Conservation (phyloP, 306 rosid species). For the Macrotyloma uniflorum region DNA sequence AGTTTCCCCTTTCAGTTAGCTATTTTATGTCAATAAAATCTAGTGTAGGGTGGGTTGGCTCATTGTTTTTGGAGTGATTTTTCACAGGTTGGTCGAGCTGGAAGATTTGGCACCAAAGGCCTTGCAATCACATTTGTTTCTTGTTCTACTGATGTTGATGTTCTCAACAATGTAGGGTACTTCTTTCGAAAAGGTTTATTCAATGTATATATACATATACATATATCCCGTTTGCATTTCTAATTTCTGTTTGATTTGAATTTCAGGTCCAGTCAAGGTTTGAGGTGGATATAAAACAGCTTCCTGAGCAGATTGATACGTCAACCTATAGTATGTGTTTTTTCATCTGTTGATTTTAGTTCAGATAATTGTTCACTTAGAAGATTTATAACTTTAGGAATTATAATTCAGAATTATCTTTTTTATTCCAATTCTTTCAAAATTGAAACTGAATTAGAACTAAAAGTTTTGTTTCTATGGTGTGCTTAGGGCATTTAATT, state of each 20-base stretch:
- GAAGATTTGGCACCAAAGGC: slow-evolving; percentile 98
- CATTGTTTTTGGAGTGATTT: not conserved
- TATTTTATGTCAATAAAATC: not conserved
- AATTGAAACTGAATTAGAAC: not conserved
- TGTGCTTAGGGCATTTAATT: not conserved
- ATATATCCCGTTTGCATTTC: not conserved
- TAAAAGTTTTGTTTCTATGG: not conserved
- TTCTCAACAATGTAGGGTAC: slow-evolving; percentile 82
- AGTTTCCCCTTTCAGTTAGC: not conserved
- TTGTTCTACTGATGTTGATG: slow-evolving; percentile 84
- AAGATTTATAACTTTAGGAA: not conserved
- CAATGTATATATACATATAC: not conserved
- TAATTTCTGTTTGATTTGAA: slow-evolving; percentile 18
- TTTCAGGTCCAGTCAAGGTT: slow-evolving; percentile 96
- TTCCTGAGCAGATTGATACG: slow-evolving; percentile 98
- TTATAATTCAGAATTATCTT: not conserved
- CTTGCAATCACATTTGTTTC: slow-evolving; percentile 98
- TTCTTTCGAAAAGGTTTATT: not conserved
- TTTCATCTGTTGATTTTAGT: not conserved
- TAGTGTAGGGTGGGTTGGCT: not conserved
- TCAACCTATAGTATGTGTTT: slow-evolving; percentile 83
- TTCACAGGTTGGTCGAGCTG: slow-evolving; percentile 94
- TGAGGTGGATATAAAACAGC: slow-evolving; percentile 96
- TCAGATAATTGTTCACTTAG: not conserved
- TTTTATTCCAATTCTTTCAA: not conserved